Conservation (phyloP, 1,284 basidiomycete genomes). For the Exobasidium cylindrosporum region DNA sequence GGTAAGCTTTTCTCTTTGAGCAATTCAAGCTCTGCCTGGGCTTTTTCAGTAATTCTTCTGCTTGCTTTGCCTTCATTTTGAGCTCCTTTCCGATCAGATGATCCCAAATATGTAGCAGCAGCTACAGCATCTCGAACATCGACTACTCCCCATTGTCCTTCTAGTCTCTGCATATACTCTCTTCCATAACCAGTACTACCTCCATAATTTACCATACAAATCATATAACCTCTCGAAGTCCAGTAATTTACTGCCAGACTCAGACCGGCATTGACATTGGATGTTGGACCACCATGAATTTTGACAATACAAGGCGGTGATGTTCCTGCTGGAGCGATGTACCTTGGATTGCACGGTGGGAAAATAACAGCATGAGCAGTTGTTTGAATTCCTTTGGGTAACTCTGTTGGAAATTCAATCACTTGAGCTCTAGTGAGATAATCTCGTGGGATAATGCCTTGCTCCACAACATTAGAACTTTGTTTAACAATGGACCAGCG, state of each 20-base stretch:
- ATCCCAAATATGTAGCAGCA: slow-evolving; percentile 61
- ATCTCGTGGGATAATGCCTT: slow-evolving; percentile 23
- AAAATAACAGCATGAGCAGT: slow-evolving; percentile 63
- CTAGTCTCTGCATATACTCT: slow-evolving; percentile 60
- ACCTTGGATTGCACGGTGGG: slow-evolving; percentile 65
- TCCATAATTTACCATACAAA: slow-evolving; percentile 69
- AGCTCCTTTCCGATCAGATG: slow-evolving; percentile 4
- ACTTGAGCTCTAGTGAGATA: slow-evolving; percentile 25
- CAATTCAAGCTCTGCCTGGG: not conserved
- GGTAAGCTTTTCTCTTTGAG: slow-evolving; percentile 15
- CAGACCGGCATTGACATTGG: slow-evolving; percentile 59
- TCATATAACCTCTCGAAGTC: slow-evolving; percentile 53
- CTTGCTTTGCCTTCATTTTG: not conserved
- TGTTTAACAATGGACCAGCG: slow-evolving; percentile 29
- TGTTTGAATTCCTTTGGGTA: slow-evolving; percentile 29
- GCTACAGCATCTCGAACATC: slow-evolving; percentile 66
- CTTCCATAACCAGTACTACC: slow-evolving; percentile 65
- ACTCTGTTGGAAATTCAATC: slow-evolving; percentile 42
- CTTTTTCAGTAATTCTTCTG: not conserved
- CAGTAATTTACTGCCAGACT: slow-evolving; percentile 61
- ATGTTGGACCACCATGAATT: slow-evolving; percentile 69
- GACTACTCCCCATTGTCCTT: slow-evolving; percentile 66
- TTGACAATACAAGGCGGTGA: slow-evolving; percentile 66
- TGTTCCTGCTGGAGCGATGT: slow-evolving; percentile 60
- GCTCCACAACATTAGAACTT: slow-evolving; percentile 23